Evolutionary conservation across 805 yeast genomes (phyloP), one percentile per base, ranked within the genome.

Genomic region (Hanseniaspora guilliermondii): DNA sequence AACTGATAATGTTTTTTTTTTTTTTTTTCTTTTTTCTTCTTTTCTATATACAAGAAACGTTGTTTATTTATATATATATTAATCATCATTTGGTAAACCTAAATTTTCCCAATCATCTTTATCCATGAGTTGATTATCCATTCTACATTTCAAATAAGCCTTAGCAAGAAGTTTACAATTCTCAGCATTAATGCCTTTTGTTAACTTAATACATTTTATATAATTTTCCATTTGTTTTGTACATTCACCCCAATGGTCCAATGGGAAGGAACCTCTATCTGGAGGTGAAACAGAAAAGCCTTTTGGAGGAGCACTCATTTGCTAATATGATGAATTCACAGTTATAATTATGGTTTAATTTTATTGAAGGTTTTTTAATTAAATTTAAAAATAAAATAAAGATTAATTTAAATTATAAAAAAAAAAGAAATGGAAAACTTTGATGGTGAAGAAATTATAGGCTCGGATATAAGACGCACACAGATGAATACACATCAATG

Each of bases 191-290:
- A 82, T 81, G 56, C 91, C 91, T 55, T 75, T 76, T 16, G 88
- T 87, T 33, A 80, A 70, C 64, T 84, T 82, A 68, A 91, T 70
- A 69, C 98, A 91, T 47, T 79, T 70, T 58, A 91, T 70, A 65
- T 91, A 91, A 47, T 77, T 77, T 44, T 74, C 65, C 93, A 89
- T 93, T 56, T 79, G 77, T 22, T 73, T 73, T 22, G 80, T 78
- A 64, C 97, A 91, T 59, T 93, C 97, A 7, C 76, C 77, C 57
- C 78, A 82, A 64, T 91, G 98, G 64, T 91, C 98, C 45, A 91
- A 71, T 0, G 97, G 98, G 68, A 91, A 91, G 0, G 97, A 87
- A 0, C 98, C 98, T 60, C 96, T 73, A 60, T 91, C 96, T 2
- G 98, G 98, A 22, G 98, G 96, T 0, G 91, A 83, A 9, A 97